Conservation (phyloP, 345 rosid genomes). For the Anacardium occidentale region DNA sequence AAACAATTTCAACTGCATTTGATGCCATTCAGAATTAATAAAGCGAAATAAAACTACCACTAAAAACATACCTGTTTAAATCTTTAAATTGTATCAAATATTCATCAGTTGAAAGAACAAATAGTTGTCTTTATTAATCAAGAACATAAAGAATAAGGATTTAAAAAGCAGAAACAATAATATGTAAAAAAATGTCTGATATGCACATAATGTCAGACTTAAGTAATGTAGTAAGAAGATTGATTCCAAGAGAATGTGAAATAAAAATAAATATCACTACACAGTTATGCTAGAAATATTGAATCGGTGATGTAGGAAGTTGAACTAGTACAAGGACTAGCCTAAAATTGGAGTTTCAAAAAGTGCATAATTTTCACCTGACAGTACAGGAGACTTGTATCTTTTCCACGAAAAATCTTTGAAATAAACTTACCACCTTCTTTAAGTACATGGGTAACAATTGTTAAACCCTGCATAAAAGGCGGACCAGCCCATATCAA, state of each 20-base stretch:
- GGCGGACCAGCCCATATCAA: conserved; percentile 3
- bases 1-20: conserved; percentile 58
- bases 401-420: conserved; percentile 98
- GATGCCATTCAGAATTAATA: neutral
- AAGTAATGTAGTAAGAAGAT: neutral
- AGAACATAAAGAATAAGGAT: neutral
- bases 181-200: neutral
- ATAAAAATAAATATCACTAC: neutral
- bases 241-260: neutral
- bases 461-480: conserved; percentile 72
- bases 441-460: conserved; percentile 82
- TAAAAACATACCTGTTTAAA: neutral
- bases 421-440: conserved; percentile 92
- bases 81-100: neutral
- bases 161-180: neutral
- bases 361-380: conserved; percentile 52
- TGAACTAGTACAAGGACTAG: neutral
- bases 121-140: neutral
- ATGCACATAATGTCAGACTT: neutral
- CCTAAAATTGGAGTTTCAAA: conserved; percentile 7
- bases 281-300: neutral
- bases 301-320: neutral
- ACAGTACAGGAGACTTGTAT: conserved; percentile 90
- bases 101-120: neutral
- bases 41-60: neutral